A percentile compares a stretch with the other conserved stretches of the same genome.
Evolutionary conservation across 2,329 filamentous ascomycete genomes (phyloP).

Genomic region (Herpomyces periplanetae): DNA sequence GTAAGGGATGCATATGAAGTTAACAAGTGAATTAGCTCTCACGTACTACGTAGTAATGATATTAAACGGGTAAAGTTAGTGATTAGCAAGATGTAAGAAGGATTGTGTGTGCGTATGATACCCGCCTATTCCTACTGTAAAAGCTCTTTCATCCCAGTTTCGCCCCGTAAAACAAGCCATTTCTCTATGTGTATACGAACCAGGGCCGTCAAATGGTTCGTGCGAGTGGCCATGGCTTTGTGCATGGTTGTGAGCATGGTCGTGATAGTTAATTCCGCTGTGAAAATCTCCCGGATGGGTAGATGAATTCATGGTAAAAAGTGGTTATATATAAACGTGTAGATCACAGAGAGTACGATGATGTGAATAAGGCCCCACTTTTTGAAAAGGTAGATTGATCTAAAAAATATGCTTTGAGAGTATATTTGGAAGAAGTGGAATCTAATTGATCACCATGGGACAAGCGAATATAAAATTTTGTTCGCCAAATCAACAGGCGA

Average conservation of each 20-base stretch:
- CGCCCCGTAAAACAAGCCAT: conserved; percentile 71
- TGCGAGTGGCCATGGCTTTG: conserved; percentile 69
- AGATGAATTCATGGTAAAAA: too few species aligned
- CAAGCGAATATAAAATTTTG: too few species aligned
- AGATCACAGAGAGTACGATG: too few species aligned
- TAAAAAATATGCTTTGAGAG: too few species aligned
- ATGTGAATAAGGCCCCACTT: too few species aligned
- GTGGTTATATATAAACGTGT: too few species aligned
- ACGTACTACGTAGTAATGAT: not conserved
- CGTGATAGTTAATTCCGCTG: conserved; percentile 10
- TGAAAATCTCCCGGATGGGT: too few species aligned
- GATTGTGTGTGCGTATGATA: conserved; percentile 10
- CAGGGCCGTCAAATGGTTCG: conserved; percentile 73
- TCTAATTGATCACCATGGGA: too few species aligned
- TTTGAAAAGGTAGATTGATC: too few species aligned
- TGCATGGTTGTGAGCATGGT: conserved; percentile 8
- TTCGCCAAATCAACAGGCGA: too few species aligned
- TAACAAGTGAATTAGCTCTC: not conserved
- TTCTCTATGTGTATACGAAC: conserved; percentile 55
- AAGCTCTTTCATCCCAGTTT: conserved; percentile 55
- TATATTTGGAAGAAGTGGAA: too few species aligned
- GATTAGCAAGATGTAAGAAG: not conserved
- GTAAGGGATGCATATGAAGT: not conserved
- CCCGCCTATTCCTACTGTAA: conserved; percentile 94
- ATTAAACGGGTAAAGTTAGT: not conserved